Percentiles rank a stretch among this genome's conserved stretches.
phyloP scores from a whole-genome alignment of 106 monocot genomes.

The Dendrobium chrysotoxum region DNA sequence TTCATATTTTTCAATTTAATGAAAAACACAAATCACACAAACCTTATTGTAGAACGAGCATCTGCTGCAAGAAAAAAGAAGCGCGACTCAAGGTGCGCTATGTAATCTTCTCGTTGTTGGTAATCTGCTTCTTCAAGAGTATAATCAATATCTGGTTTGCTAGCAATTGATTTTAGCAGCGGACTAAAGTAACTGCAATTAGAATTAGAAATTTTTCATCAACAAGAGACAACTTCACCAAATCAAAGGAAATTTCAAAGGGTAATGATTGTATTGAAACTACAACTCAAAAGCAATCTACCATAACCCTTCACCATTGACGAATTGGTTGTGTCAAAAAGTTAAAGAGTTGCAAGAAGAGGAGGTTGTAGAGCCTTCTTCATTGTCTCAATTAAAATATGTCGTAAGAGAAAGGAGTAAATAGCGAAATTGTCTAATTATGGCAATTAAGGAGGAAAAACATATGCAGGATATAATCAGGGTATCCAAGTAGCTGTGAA shows the following conservation, averaged over 20 bases:
- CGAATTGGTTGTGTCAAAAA: background rate
- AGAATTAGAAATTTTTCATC: background rate
- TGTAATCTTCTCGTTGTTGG: conserved; percentile 73
- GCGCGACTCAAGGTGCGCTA: conserved; percentile 75
- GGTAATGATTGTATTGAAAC: background rate
- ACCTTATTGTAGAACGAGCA: conserved; percentile 86
- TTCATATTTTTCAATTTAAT: background rate
- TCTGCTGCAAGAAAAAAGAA: conserved; percentile 98
- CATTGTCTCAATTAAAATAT: background rate
- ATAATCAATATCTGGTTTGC: conserved; percentile 50
- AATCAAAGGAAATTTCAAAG: background rate
- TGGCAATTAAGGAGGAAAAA: background rate
- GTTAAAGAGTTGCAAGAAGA: background rate
- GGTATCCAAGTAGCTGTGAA: background rate
- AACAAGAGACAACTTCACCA: background rate
- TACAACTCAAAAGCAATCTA: background rate
- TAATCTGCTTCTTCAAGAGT: conserved; percentile 40
- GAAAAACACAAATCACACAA: background rate
- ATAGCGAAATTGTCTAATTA: background rate
- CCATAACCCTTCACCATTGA: background rate
- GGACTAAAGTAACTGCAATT: conserved; percentile 90
- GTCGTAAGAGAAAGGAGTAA: background rate
- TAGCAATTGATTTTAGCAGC: conserved; percentile 76
- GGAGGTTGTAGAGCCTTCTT: background rate
- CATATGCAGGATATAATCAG: background rate